phyloP scores from a whole-genome alignment of 2,329 filamentous ascomycete species.

The Paramyrothecium sp. region DNA sequence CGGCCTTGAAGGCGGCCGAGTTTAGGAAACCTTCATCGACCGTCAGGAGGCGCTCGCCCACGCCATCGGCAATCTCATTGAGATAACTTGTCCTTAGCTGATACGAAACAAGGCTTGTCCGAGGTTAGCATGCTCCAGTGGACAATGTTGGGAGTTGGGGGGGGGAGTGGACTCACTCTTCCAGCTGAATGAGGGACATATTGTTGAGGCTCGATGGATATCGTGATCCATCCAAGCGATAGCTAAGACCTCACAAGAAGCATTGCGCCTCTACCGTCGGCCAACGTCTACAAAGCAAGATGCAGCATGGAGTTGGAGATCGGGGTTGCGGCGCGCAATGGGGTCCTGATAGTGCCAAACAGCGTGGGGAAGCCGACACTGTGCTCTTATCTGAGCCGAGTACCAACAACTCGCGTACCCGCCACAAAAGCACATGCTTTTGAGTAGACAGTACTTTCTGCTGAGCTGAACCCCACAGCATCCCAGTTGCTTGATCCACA shows the following conservation, averaged over 20 bases:
- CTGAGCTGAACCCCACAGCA: too few relatives aligned
- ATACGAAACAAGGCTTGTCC: slow-evolving; percentile 71
- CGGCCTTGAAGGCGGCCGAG: slow-evolving; percentile 77
- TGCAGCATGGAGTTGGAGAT: slow-evolving; percentile 3
- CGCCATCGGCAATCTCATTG: slow-evolving; percentile 76
- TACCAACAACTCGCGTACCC: not conserved
- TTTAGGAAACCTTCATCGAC: slow-evolving; percentile 78
- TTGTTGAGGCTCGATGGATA: slow-evolving; percentile 6
- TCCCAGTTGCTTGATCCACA: too few relatives aligned
- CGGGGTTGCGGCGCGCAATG: not conserved
- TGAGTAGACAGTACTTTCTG: too few relatives aligned
- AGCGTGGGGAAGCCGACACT: not conserved
- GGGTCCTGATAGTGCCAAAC: not conserved
- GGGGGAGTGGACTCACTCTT: slow-evolving; percentile 27
- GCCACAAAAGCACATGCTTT: not conserved
- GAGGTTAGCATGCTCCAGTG: not conserved
- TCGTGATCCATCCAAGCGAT: slow-evolving; percentile 2
- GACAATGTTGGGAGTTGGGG: not conserved
- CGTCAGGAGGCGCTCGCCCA: slow-evolving; percentile 80
- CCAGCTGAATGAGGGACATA: slow-evolving; percentile 37
- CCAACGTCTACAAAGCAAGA: not conserved
- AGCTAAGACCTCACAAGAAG: not conserved
- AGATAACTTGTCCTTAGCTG: slow-evolving; percentile 80
- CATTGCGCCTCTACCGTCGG: not conserved
- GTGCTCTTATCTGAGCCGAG: not conserved